These are phyloP conservation scores for Candida saitoana DNA, from an alignment of 805 yeast species.

Conservation along the genomic window DNA sequence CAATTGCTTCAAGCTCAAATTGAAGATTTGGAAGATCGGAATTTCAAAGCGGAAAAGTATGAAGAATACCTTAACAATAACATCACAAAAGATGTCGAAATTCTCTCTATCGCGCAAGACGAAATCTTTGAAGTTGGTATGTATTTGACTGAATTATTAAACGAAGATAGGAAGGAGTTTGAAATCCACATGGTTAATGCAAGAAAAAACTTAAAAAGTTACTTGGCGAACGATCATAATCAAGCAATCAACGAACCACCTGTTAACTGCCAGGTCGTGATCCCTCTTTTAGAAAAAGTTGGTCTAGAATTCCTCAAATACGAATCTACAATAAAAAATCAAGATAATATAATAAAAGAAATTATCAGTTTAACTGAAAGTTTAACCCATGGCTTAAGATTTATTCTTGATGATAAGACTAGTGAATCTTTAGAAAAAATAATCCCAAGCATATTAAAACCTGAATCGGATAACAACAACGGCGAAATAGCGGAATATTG, in stretches of 20 bases:
- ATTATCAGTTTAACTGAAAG: conserved; percentile 22
- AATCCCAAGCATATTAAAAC: background rate
- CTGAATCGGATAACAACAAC: background rate
- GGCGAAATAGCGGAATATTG: background rate
- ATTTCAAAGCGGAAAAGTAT: background rate
- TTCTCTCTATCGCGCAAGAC: background rate
- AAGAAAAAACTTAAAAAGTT: background rate
- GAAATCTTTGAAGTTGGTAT: conserved; percentile 1
- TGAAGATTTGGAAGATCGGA: background rate
- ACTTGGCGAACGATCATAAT: background rate
- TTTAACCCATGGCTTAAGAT: conserved; percentile 29
- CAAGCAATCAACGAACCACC: background rate
- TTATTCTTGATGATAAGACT: background rate
- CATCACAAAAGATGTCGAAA: background rate
- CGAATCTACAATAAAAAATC: background rate
- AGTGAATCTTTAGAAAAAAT: background rate
- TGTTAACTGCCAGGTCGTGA: background rate
- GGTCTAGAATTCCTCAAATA: background rate
- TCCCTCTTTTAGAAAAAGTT: background rate
- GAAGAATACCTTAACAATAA: background rate
- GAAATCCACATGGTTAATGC: background rate
- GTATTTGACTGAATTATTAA: background rate
- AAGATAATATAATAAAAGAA: background rate
- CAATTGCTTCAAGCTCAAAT: background rate
- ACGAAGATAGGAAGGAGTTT: background rate